Evolutionary conservation across 225 moss, liverwort and hornwort species (phyloP).

Genomic region (Physcomitrium patens): DNA sequence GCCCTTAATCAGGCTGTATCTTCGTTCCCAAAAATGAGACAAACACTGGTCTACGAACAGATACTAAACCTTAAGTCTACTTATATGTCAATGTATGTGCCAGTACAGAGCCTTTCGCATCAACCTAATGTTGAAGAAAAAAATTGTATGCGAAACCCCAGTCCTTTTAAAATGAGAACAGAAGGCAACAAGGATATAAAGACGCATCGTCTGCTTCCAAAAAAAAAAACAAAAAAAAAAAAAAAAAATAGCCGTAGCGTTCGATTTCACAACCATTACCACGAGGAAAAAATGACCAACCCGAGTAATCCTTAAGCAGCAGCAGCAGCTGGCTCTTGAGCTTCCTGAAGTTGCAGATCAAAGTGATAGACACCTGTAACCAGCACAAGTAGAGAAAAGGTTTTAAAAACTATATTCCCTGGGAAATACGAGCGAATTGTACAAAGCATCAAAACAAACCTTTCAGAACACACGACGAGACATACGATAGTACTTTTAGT

Average conservation of each 20-base stretch:
- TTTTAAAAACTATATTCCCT: background rate
- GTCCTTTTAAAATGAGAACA: slow-evolving; percentile 5
- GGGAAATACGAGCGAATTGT: background rate
- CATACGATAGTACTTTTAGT: background rate
- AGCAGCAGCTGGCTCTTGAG: slow-evolving; percentile 24
- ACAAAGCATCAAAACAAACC: background rate
- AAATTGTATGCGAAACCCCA: slow-evolving; percentile 31
- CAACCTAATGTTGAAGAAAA: slow-evolving; percentile 33
- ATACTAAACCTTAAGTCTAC: no score
- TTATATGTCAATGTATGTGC: background rate
- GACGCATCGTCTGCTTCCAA: slow-evolving; percentile 1
- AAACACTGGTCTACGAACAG: no score
- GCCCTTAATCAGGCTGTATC: no score
- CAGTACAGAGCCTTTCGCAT: background rate
- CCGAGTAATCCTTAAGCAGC: slow-evolving; percentile 17
- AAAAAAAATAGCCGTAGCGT: background rate
- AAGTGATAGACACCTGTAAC: slow-evolving; percentile 76
- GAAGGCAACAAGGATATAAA: slow-evolving; percentile 29
- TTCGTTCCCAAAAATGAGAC: no score
- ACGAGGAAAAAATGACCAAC: background rate
- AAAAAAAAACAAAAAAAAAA: slow-evolving; percentile 25
- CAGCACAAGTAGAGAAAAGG: background rate
- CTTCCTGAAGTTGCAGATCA: slow-evolving; percentile 65
- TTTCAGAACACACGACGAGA: background rate
- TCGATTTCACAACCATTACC: background rate